Evolutionary conservation across 1,284 basidiomycete genomes (phyloP), one percentile per base, ranked within the genome.

Genomic region (Boletus hoseneyae): DNA sequence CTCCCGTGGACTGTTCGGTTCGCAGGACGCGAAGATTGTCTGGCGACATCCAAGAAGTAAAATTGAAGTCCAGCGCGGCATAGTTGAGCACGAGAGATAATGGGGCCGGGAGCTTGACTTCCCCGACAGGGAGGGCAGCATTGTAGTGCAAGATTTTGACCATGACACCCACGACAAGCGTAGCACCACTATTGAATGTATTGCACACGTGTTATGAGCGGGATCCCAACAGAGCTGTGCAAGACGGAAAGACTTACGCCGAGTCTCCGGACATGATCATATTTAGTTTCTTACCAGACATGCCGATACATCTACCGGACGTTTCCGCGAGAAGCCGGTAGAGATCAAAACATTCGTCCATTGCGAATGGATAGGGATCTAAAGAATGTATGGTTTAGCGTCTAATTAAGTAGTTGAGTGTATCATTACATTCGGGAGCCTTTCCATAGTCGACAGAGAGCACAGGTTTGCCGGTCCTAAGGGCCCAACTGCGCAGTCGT

Each of bases 41-140:
- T 1, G 88, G 86, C 0, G 93, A 85, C 94, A 98, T 97, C 96
- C 96, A 99, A 21, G 93, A 93, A 0, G 90, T 91, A 66, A 95
- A 98, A 67, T 97, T 96, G 74, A 99, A 98, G 67, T 98, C 96
- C 45, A 98, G 79, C 16, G 75, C 90, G 52, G 87, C 76, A 65
- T 91, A 91, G 59, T 77, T 87, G 47, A 97, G 80, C 21, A 97
- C 83, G 45, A 98, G 74, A 1, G 91, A 89, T 40, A 88, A 73
- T 1, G 96, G 96, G 21, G 73, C 73, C 11, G 75, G 76, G 30
- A 83, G 63, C 40, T 37, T 56, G 9, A 63, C 19, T 58, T 63
- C 67, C 64, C 58, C 57, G 64, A 63, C 51, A 5, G 54, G 63
- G 52, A 66, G 70, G 63, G 75, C 68, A 19, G 63, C 62, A 59